A percentile compares a stretch with the other conserved stretches of the same genome.
Evolutionary conservation across 2,329 filamentous ascomycete species (phyloP).

Genomic region (Helotiales sp.): DNA sequence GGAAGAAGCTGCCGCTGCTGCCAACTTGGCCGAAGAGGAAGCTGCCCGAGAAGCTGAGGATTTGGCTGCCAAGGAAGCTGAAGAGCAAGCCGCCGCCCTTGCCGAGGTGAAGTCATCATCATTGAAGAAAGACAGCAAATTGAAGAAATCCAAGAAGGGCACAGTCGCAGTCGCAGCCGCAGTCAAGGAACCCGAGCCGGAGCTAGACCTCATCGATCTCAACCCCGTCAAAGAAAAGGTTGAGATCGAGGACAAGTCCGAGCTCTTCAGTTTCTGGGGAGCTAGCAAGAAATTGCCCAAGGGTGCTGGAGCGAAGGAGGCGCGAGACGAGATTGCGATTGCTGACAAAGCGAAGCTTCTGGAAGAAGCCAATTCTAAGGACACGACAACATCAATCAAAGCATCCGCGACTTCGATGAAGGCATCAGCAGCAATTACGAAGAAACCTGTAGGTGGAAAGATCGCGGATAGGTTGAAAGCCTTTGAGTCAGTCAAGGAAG

Average conservation of each 20-base stretch:
- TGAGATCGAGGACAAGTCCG: constrained; percentile 36
- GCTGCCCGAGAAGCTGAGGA: constrained; percentile 46
- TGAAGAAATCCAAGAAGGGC: constrained; percentile 46
- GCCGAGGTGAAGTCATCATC: constrained; percentile 42
- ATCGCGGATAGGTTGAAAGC: constrained; percentile 62
- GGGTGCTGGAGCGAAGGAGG: constrained; percentile 44
- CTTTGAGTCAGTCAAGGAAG: constrained; percentile 55
- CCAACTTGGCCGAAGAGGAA: constrained; percentile 45
- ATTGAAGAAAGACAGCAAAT: constrained; percentile 43
- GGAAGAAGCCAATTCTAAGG: constrained; percentile 51
- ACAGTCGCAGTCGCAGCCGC: constrained; percentile 38
- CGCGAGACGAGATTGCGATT: constrained; percentile 51
- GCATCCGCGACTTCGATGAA: constrained; percentile 49
- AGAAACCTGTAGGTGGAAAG: constrained; percentile 52
- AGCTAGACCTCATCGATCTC: constrained; percentile 33
- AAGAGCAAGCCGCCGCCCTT: constrained; percentile 45
- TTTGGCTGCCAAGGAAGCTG: constrained; percentile 45
- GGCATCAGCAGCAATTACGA: constrained; percentile 43
- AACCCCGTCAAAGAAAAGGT: constrained; percentile 47
- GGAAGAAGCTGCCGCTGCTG: constrained; percentile 44
- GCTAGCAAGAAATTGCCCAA: constrained; percentile 50
- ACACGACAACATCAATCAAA: constrained; percentile 49
- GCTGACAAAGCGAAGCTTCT: constrained; percentile 57
- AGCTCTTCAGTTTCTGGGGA: constrained; percentile 63
- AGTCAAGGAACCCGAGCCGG: constrained; percentile 34